These are phyloP conservation scores for Austroboletus niveus DNA, from an alignment of 1,284 basidiomycete genomes.

Conservation along the genomic window DNA sequence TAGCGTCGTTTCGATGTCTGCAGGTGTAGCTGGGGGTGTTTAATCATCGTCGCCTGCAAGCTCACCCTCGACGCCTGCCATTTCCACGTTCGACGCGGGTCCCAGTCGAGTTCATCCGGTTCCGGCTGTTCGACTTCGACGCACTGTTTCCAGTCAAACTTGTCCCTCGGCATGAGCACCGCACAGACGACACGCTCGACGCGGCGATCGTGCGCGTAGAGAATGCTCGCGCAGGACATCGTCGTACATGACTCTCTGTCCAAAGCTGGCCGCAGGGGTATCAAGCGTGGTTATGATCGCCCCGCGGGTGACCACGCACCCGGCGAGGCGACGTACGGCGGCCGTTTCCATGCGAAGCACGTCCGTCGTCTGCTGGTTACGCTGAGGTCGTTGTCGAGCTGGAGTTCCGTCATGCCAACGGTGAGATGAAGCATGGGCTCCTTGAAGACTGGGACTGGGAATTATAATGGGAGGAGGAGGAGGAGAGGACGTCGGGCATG, in stretches of 20 bases:
- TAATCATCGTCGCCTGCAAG: conserved; percentile 32
- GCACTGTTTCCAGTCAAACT: conserved; percentile 74
- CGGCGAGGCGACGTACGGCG: conserved; percentile 63
- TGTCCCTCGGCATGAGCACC: conserved; percentile 68
- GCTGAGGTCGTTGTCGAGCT: conserved; percentile 68
- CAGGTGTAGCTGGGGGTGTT: conserved; percentile 21
- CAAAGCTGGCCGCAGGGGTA: conserved; percentile 10
- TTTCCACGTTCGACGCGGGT: conserved; percentile 44
- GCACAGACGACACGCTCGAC: conserved; percentile 71
- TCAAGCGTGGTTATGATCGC: conserved; percentile 48
- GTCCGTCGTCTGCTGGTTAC: conserved; percentile 74
- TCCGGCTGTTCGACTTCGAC: conserved; percentile 72
- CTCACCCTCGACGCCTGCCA: conserved; percentile 36
- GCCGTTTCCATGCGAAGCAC: conserved; percentile 67
- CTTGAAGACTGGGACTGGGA: conserved; percentile 15
- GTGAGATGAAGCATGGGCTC: conserved; percentile 62
- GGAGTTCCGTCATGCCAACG: conserved; percentile 53
- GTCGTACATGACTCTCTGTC: conserved; percentile 13
- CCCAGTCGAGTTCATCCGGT: conserved; percentile 71
- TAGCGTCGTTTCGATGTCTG: conserved; percentile 26
- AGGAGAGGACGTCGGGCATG: conserved; percentile 70
- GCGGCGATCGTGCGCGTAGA: conserved; percentile 64
- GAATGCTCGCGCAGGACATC: conserved; percentile 46
- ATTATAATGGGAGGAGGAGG: conserved; percentile 41
- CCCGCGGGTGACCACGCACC: conserved; percentile 62